Evolutionary conservation across 371 early-diverging fungal species (phyloP), one percentile per base, ranked within the genome.

Genomic region (Mucor saturninus): DNA sequence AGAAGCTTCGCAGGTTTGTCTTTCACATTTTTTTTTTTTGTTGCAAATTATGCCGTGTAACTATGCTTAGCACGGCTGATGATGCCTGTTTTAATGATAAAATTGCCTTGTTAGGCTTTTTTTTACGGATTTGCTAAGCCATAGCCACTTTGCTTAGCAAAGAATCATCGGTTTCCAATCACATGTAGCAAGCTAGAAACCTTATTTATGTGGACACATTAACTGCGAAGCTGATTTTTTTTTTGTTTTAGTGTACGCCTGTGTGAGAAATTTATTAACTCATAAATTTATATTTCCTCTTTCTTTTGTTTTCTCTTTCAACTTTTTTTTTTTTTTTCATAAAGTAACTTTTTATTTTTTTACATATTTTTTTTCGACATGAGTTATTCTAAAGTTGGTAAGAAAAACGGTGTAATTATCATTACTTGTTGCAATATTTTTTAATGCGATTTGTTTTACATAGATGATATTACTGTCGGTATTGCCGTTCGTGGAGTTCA

Each of bases 401-500:
- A 50, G 6, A 30, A 30, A 28, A 30, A 30, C 15, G 8, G 15
- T n/a, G n/a, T 10, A 43, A 43, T n/a, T 13, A 43, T n/a, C 15
- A 43, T 2, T 8, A 42, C 14, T 42, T 13, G 11, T 42, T 42
- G 42, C n/a, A 13, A 13, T 13, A 42, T 42, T 42, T 4, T 46
- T 5, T 21, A 46, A 21, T 15, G 15, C 4, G 10, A 48, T 9
- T 30, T 50, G 30, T 14, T 26, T 30, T 30, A 50, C 5, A 50
- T 11, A 50, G 50, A 50, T 30, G 50, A 50, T 30, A 29, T 50
- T 13, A 28, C 28, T 7, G 50, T 50, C 10, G 50, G 50, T 5
- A 50, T 71, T 51, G 67, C 71, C 42, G 46, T 67, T 6, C 51
- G 63, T 29, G 71, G 71, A 14, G 56, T 67, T 14, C 76, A 75